Conservation (phyloP, 805 yeast species). For the Metschnikowia colocasiae region DNA sequence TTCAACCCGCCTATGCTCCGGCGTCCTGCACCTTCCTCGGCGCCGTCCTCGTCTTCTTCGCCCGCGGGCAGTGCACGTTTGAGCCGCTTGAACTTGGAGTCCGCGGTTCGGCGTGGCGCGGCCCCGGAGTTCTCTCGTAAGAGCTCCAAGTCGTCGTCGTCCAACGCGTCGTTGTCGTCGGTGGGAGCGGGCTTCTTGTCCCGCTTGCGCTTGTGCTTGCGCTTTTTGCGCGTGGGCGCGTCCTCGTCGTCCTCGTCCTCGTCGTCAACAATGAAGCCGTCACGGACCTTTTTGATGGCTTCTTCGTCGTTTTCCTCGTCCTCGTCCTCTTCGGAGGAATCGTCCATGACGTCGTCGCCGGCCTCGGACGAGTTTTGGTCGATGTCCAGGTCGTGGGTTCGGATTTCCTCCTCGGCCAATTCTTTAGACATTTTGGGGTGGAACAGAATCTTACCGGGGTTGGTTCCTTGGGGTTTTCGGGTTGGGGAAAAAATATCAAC, state of each 20-base stretch:
- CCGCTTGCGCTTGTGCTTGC: constrained; percentile 30
- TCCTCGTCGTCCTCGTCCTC: constrained; percentile 62
- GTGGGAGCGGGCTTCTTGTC: constrained; percentile 8
- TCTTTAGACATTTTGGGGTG: constrained; percentile 27
- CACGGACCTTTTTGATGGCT: constrained; percentile 76
- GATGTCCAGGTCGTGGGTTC: constrained; percentile 27
- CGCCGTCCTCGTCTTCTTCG: constrained; percentile 30
- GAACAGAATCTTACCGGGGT: constrained; percentile 1
- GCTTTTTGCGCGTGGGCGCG: constrained; percentile 20
- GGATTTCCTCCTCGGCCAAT: constrained; percentile 38
- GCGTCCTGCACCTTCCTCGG: constrained; percentile 8
- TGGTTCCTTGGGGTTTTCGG: not conserved
- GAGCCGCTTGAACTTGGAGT: constrained; percentile 69
- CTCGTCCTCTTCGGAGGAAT: constrained; percentile 87
- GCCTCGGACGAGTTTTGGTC: constrained; percentile 32
- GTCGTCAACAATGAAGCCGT: constrained; percentile 92
- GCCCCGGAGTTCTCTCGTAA: constrained; percentile 88
- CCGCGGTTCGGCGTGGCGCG: constrained; percentile 30
- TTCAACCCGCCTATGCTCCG: constrained; percentile 41
- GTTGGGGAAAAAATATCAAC: constrained; percentile 4
- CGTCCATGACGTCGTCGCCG: constrained; percentile 43
- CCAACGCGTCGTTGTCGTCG: constrained; percentile 61
- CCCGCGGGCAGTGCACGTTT: constrained; percentile 56
- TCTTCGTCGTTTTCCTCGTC: constrained; percentile 86
- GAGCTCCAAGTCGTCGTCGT: constrained; percentile 92